Evolutionary conservation across 2,329 filamentous ascomycete genomes (phyloP), one percentile per base, ranked within the genome.

Genomic region (Fusarium gaditjirri): DNA sequence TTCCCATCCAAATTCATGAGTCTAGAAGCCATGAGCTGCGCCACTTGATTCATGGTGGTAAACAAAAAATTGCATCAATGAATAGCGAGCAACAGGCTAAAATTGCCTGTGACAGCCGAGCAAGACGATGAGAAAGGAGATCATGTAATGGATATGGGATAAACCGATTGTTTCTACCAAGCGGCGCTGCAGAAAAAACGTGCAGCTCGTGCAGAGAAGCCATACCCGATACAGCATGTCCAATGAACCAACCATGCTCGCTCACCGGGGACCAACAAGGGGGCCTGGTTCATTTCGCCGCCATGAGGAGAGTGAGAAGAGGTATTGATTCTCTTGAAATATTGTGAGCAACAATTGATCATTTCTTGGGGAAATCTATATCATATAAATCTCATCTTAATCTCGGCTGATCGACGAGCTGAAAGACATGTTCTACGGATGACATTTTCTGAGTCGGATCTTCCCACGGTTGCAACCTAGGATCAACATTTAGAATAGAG

Each of bases 161-260:
- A 50, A 35, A 25, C 47, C n/a, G 35, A 65, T 57, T 65, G 62
- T 65, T 62, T 41, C 52, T 58, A 29, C 54, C 27, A 49, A 58
- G 49, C 39, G 41, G 41, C 46, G 43, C 39, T 63, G 57, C 61
- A 59, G 41, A 35, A 63, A 49, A 57, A 71, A 61, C 50, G 29
- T 57, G 41, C 41, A 57, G 41, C 43, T 56, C 29, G 56, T 69
- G 65, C 72, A 73, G 72, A 61, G 52, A 71, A 38, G 65, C 75
- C 74, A 76, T 66, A 44, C 74, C 72, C 47, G 33, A 77, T 72
- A 29, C 49, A 77, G 75, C 49, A 77, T 74, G 68, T 66, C 70
- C 50, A 59, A 71, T 68, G 71, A 76, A 73, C 72, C 75, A 66
- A 72, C 72, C 75, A 74, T 77, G 69, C 58, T 69, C 56, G 25